phyloP scores from a whole-genome alignment of 257 asterid genomes.

The Rehmannia glutinosa region DNA sequence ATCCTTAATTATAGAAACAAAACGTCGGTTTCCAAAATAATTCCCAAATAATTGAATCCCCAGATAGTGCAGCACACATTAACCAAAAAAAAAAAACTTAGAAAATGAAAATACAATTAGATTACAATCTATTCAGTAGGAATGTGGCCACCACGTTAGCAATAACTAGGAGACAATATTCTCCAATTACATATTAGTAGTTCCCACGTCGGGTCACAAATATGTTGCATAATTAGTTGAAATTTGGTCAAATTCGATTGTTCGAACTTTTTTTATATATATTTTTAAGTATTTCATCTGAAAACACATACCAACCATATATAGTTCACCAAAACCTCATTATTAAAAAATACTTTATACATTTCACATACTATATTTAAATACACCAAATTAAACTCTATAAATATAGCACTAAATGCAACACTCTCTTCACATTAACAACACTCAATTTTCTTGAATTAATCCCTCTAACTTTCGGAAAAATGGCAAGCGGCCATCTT shows the following conservation, averaged over 20 bases:
- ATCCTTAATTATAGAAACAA: too few species aligned
- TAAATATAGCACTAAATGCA: constrained; percentile 16
- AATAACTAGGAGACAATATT: background rate
- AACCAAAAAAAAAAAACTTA: too few species aligned
- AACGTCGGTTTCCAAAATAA: too few species aligned
- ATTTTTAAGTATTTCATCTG: too few species aligned
- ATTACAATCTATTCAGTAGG: background rate
- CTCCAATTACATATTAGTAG: constrained; percentile 18
- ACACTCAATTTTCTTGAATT: background rate
- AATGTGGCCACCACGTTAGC: constrained; percentile 39
- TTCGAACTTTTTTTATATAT: too few species aligned
- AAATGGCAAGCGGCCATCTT: constrained; percentile 34
- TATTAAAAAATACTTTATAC: too few species aligned
- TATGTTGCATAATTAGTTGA: too few species aligned
- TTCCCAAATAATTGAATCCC: background rate
- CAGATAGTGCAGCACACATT: background rate
- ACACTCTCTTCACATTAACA: background rate
- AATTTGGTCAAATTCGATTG: background rate
- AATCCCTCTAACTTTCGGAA: background rate
- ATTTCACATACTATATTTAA: too few species aligned
- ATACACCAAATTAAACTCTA: too few species aligned
- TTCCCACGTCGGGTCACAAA: constrained; percentile 36
- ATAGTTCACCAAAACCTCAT: too few species aligned
- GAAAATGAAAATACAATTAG: background rate
- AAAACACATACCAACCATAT: too few species aligned